Percentiles rank a stretch among this genome's conserved stretches.
Evolutionary conservation across 2,329 filamentous ascomycete species (phyloP).

Genomic region (Exserohilum rostratum): DNA sequence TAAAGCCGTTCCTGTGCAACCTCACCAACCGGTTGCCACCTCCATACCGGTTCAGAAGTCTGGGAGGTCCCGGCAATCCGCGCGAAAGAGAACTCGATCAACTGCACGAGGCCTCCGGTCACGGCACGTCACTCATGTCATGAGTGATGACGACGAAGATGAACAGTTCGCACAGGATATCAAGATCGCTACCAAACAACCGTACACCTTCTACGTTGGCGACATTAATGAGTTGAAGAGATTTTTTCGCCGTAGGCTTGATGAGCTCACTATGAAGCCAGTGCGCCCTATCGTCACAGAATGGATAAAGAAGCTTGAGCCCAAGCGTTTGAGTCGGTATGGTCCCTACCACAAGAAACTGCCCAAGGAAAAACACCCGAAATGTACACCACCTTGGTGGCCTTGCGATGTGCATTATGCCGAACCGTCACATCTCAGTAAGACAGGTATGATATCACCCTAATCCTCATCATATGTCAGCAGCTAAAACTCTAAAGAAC

Average conservation of each 20-base stretch:
- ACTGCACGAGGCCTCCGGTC: slow-evolving; percentile 2
- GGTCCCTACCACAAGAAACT: slow-evolving; percentile 35
- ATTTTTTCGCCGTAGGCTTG: slow-evolving; percentile 34
- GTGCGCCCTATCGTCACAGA: slow-evolving; percentile 39
- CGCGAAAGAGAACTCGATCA: slow-evolving; percentile 24
- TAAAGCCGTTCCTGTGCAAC: neutral
- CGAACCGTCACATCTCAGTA: slow-evolving; percentile 43
- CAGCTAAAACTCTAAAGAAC: slow-evolving; percentile 24
- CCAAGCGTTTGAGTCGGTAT: slow-evolving; percentile 30
- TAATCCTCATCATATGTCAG: too few species aligned
- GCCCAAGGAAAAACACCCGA: slow-evolving; percentile 15
- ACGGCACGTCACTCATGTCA: neutral
- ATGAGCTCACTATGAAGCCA: slow-evolving; percentile 43
- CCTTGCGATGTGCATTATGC: slow-evolving; percentile 34
- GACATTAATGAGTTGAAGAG: slow-evolving; percentile 26
- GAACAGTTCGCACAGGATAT: neutral
- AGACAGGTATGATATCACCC: slow-evolving; percentile 24
- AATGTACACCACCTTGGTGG: slow-evolving; percentile 39
- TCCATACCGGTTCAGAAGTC: slow-evolving; percentile 16
- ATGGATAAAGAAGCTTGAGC: slow-evolving; percentile 41
- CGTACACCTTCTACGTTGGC: slow-evolving; percentile 33
- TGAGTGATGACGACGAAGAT: slow-evolving; percentile 13
- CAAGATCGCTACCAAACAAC: slow-evolving; percentile 13
- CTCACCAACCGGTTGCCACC: neutral
- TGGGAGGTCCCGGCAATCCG: slow-evolving; percentile 4